These are phyloP conservation scores for Afroboletus lepidellus DNA, from an alignment of 1,284 basidiomycete species.

Conservation along the genomic window DNA sequence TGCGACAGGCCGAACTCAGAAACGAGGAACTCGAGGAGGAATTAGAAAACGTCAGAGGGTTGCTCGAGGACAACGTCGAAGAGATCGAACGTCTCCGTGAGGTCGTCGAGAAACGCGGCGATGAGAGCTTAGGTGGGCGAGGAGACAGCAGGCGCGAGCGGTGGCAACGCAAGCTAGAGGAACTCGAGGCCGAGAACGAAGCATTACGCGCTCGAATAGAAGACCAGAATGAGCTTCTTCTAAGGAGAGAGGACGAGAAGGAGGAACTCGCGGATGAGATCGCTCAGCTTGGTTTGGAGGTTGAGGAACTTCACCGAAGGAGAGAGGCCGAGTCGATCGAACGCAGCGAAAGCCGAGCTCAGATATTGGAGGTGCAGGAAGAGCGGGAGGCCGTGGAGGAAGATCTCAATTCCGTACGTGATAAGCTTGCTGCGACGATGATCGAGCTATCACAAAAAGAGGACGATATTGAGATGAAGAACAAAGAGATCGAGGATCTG, in stretches of 20 bases:
- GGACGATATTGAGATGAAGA: slow-evolving; percentile 75
- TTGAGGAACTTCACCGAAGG: slow-evolving; percentile 67
- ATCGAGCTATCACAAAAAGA: slow-evolving; percentile 83
- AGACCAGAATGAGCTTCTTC: slow-evolving; percentile 57
- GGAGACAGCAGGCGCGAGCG: slow-evolving; percentile 39
- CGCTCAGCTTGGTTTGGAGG: slow-evolving; percentile 58
- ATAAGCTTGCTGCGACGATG: slow-evolving; percentile 72
- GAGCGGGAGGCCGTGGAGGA: slow-evolving; percentile 73
- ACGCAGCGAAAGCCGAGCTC: slow-evolving; percentile 67
- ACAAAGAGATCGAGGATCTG: slow-evolving; percentile 68
- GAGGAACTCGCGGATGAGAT: slow-evolving; percentile 67
- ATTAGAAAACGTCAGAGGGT: slow-evolving; percentile 57
- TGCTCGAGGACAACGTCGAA: slow-evolving; percentile 76
- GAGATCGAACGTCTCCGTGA: slow-evolving; percentile 69
- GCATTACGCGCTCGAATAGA: slow-evolving; percentile 58
- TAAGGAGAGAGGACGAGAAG: slow-evolving; percentile 64
- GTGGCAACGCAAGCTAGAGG: slow-evolving; percentile 49
- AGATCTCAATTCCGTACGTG: slow-evolving; percentile 67
- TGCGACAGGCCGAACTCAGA: slow-evolving; percentile 54
- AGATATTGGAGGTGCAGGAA: slow-evolving; percentile 65
- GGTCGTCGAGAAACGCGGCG: slow-evolving; percentile 54
- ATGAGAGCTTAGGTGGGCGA: slow-evolving; percentile 39
- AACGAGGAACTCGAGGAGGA: slow-evolving; percentile 72
- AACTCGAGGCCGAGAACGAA: slow-evolving; percentile 66
- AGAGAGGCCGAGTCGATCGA: slow-evolving; percentile 62